Conservation (phyloP, 306 rosid genomes). For the Casuarina glauca region DNA sequence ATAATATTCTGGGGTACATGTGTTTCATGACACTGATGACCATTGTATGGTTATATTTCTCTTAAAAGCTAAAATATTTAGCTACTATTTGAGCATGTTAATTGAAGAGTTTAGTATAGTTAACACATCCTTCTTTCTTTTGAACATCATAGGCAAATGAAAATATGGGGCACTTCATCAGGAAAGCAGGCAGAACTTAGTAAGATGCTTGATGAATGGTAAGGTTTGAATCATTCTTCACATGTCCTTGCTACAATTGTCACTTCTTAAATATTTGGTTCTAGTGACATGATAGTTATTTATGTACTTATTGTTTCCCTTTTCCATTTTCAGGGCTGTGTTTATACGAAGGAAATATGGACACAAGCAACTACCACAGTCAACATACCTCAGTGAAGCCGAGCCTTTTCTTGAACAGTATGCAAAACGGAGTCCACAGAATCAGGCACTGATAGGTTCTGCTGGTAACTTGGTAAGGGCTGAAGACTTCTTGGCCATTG, state of each 20-base stretch:
- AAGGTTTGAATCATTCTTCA: constrained; percentile 27
- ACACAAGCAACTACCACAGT: constrained; percentile 67
- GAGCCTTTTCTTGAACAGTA: constrained; percentile 95
- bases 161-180: constrained; percentile 82
- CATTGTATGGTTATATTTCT: not conserved
- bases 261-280: constrained; percentile 3
- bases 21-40: not conserved
- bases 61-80: not conserved
- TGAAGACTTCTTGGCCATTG: constrained; percentile 85
- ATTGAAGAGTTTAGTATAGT: constrained; percentile 17
- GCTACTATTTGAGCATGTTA: not conserved
- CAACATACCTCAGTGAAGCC: constrained; percentile 84
- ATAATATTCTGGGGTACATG: not conserved
- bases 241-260: constrained; percentile 15
- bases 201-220: constrained; percentile 98
- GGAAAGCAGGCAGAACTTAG: constrained; percentile 88
- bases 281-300: constrained; percentile 5
- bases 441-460: constrained; percentile 81
- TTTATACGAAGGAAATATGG: constrained; percentile 77
- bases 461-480: constrained; percentile 81
- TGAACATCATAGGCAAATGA: constrained; percentile 75
- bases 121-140: constrained; percentile 10
- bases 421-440: constrained; percentile 75
- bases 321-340: constrained; percentile 64
- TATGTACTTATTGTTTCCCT: constrained; percentile 17